Conservation (phyloP, 2,329 filamentous ascomycete species). For the Lecanoromycetidae sp. region DNA sequence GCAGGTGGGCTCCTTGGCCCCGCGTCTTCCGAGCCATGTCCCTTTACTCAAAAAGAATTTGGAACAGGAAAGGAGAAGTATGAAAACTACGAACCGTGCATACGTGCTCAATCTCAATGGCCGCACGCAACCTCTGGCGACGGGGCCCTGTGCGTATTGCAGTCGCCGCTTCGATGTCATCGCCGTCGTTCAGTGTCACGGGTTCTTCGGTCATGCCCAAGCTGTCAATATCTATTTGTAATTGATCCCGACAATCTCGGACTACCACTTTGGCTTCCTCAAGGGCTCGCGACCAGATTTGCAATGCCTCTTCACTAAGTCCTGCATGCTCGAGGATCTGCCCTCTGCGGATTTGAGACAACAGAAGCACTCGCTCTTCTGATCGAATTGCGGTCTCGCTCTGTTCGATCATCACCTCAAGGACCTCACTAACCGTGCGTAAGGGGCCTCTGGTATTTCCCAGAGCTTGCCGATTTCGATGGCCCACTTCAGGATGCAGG, state of each 20-base stretch:
- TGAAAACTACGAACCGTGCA: too few species aligned
- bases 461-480: conserved; percentile 50
- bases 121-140: conserved; percentile 55
- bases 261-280: conserved; percentile 34
- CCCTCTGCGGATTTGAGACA: conserved; percentile 53
- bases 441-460: conserved; percentile 55
- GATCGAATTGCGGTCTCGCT: conserved; percentile 54
- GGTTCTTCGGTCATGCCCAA: conserved; percentile 4
- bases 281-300: conserved; percentile 53
- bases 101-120: conserved; percentile 69
- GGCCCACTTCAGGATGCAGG: conserved; percentile 71
- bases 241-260: conserved; percentile 17
- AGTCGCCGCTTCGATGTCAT: conserved; percentile 19
- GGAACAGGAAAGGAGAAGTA: too few species aligned
- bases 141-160: conserved; percentile 31
- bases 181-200: conserved; percentile 2
- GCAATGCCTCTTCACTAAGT: conserved; percentile 53
- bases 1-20: too few species aligned
- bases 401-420: conserved; percentile 84
- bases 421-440: conserved; percentile 71
- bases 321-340: conserved; percentile 70
- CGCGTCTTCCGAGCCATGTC: too few species aligned
- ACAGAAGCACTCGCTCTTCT: conserved; percentile 55
- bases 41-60: too few species aligned
- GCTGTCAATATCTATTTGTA: conserved; percentile 19